Evolutionary conservation across 768 basidiomycete species (phyloP), one percentile per base, ranked within the genome.

Genomic region (Pulveroboletus sp.): DNA sequence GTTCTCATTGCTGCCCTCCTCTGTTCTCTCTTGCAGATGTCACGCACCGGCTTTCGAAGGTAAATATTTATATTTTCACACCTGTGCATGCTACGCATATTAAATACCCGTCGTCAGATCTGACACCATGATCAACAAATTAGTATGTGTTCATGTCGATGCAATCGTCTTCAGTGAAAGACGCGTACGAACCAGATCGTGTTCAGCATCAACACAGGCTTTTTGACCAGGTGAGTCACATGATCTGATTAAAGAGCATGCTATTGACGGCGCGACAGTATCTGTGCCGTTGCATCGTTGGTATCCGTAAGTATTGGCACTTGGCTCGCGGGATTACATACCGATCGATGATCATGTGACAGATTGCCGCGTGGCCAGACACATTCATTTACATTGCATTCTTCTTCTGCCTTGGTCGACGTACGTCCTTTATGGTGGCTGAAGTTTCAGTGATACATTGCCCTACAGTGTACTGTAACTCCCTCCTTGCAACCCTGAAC

Each of bases 371-470:
- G 5, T 76, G 76, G 37, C 75, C 74, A 0, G 35, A 68, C 10
- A 80, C 81, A 0, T 83, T 83, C 65, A 65, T 82, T 46, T 84
- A 84, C 49, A 81, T 84, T 40, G 71, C 76, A 2, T 84, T 83
- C 66, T 83, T 76, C 62, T 83, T 84, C 57, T 81, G 77, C 60
- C 73, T 83, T 27, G 81, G 82, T 28, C 74, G 82, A 46, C 62
- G 82, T 83, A 58, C 57, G 81, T 75, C 10, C 4, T 21, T 39
- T 8, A 7, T 15, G 2, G 14, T 7, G 4, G 0, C 15, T 14
- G 5, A 26, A 11, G 11, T 7, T 13, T 6, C 6, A 5, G 17
- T 48, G 17, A 60, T 2, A 0, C 6, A 4, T 13, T 15, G 14
- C 5, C 27, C 9, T 3, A 9, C 41, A 83, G 81, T 83, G 1